phyloP scores from a whole-genome alignment of 164 flowering plant species.

The Kalanchoe fedtschenkoi region DNA sequence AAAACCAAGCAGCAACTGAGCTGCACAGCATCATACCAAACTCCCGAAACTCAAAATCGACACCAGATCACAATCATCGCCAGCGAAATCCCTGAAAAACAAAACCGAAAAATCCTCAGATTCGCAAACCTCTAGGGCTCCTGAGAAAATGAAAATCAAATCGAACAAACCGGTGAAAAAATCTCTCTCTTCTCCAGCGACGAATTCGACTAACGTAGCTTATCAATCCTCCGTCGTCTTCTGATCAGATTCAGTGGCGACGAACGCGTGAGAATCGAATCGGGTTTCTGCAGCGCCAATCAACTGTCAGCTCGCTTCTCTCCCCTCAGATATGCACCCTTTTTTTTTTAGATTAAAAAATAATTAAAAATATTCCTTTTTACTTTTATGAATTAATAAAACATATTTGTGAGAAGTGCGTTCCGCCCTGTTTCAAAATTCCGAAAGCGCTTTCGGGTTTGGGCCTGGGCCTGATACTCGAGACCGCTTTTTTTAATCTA shows the following conservation, averaged over 20 bases:
- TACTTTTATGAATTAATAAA: too few species aligned
- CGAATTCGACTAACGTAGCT: neutral
- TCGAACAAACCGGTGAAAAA: neutral
- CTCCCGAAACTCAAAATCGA: neutral
- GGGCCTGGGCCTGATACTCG: too few species aligned
- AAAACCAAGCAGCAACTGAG: constrained; percentile 38
- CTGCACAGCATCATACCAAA: constrained; percentile 14
- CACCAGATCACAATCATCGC: neutral
- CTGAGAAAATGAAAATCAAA: neutral
- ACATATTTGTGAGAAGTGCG: too few species aligned
- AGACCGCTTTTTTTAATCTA: too few species aligned
- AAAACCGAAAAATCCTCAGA: neutral
- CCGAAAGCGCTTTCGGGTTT: too few species aligned
- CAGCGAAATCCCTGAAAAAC: neutral
- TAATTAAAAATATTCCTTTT: too few species aligned
- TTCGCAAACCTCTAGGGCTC: neutral
- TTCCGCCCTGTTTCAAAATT: too few species aligned
- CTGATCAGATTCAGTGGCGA: neutral
- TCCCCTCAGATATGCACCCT: too few species aligned
- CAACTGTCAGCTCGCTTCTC: too few species aligned
- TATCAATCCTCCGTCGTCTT: neutral
- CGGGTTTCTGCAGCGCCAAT: too few species aligned
- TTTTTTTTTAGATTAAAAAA: too few species aligned
- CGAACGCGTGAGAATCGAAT: too few species aligned
- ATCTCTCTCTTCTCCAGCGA: neutral